phyloP scores from a whole-genome alignment of 83 land plant genomes.

The Thuja plicata region DNA sequence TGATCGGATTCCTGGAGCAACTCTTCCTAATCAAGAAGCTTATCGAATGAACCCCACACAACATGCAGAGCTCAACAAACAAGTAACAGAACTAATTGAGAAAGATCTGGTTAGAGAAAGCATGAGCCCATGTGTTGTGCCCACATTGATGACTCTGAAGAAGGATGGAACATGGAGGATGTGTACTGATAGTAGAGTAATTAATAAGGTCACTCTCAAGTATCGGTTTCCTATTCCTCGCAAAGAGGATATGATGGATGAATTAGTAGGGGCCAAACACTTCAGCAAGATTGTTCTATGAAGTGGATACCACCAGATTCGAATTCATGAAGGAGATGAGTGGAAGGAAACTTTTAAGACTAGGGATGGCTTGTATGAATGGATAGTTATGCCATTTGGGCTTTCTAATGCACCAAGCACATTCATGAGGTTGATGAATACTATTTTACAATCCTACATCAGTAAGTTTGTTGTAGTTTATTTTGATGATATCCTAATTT shows the following conservation, averaged over 20 bases:
- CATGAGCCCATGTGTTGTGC: background rate
- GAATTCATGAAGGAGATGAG: background rate
- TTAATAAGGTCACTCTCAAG: constrained; percentile 25
- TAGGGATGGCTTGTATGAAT: constrained; percentile 8
- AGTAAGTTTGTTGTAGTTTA: too few species aligned
- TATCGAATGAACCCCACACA: background rate
- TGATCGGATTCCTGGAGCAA: background rate
- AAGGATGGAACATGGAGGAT: background rate
- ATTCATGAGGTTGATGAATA: constrained; percentile 21
- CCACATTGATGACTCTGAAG: too few species aligned
- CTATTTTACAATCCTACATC: background rate
- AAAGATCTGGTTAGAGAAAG: constrained; percentile 1
- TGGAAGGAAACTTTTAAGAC: constrained; percentile 29
- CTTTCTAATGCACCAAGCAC: constrained; percentile 22
- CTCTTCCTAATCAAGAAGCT: background rate
- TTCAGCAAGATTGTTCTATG: constrained; percentile 25
- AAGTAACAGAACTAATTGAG: constrained; percentile 1
- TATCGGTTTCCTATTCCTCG: constrained; percentile 23
- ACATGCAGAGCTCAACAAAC: background rate
- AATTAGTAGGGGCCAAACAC: background rate
- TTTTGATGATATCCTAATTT: too few species aligned
- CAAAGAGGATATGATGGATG: constrained; percentile 24
- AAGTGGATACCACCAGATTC: constrained; percentile 25
- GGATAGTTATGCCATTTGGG: constrained; percentile 19
- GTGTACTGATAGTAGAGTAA: constrained; percentile 13